Evolutionary conservation across 805 yeast genomes (phyloP).

Genomic region (Hanseniaspora singularis): DNA sequence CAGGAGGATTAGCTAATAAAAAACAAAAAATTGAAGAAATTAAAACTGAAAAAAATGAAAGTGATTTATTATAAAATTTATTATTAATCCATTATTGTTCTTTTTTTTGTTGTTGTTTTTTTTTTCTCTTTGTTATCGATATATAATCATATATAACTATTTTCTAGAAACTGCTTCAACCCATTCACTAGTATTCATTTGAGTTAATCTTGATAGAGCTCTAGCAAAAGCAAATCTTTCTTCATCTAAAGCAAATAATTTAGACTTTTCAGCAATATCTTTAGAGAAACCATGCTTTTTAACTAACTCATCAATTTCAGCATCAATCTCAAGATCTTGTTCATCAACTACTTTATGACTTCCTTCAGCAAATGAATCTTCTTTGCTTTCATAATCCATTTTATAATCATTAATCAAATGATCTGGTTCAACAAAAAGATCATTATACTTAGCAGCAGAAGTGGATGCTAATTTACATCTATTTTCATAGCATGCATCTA

Average conservation of each 20-base stretch:
- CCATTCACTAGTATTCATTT: slow-evolving; percentile 93
- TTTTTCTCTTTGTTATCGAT: no score
- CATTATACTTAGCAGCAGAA: slow-evolving; percentile 71
- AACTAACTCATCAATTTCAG: slow-evolving; percentile 47
- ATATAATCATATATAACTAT: no score
- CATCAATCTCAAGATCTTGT: slow-evolving; percentile 26
- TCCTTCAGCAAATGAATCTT: slow-evolving; percentile 17
- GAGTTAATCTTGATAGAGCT: slow-evolving; percentile 79
- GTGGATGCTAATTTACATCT: slow-evolving; percentile 83
- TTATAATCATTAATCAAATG: slow-evolving; percentile 33
- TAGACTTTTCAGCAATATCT: slow-evolving; percentile 57
- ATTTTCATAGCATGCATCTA: slow-evolving; percentile 91
- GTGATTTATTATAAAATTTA: not conserved
- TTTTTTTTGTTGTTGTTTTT: no score
- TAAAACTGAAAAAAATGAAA: not conserved
- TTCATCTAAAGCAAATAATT: slow-evolving; percentile 79
- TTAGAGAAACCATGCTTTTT: slow-evolving; percentile 67
- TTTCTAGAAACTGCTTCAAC: slow-evolving; percentile 34
- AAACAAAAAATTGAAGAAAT: not conserved
- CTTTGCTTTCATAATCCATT: slow-evolving; percentile 24
- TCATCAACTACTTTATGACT: slow-evolving; percentile 17
- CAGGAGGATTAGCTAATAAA: not conserved
- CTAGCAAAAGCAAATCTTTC: slow-evolving; percentile 95
- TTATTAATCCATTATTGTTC: not conserved
- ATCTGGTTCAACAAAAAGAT: slow-evolving; percentile 76